Conservation (phyloP, 768 basidiomycete genomes). For the Pulveroboletus sp. region DNA sequence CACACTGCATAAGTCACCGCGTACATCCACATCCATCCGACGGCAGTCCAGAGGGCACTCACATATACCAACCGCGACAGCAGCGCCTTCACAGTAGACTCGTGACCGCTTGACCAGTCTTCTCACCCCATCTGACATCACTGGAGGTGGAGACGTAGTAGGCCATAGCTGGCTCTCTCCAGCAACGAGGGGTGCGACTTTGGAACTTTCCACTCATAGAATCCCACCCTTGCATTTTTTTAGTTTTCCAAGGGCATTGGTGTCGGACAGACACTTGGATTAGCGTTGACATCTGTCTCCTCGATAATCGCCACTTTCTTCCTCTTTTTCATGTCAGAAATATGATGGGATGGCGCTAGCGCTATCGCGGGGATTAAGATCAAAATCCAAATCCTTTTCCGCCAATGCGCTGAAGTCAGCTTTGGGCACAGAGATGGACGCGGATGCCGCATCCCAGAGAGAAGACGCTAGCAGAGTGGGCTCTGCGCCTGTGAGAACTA, state of each 20-base stretch:
- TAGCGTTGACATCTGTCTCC: slow-evolving; percentile 25
- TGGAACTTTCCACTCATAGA: slow-evolving; percentile 14
- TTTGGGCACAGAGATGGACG: slow-evolving; percentile 3
- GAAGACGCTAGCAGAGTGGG: slow-evolving; percentile 10
- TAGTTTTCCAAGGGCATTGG: slow-evolving; percentile 8
- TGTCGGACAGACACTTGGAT: slow-evolving; percentile 12
- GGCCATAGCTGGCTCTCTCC: slow-evolving; percentile 13
- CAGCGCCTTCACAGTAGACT: no score
- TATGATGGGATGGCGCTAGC: slow-evolving; percentile 6
- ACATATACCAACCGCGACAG: no score
- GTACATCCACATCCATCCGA: no score
- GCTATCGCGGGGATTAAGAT: neutral
- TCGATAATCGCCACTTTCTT: slow-evolving; percentile 22
- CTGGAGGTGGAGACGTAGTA: neutral
- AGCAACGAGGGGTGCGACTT: slow-evolving; percentile 1
- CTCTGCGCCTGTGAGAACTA: neutral
- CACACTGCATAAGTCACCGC: no score
- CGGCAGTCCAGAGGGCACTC: no score
- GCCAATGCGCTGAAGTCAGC: neutral
- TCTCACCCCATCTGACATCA: no score
- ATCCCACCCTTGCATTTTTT: slow-evolving; percentile 8
- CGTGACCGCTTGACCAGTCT: no score
- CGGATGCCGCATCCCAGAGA: slow-evolving; percentile 2
- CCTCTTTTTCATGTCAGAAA: slow-evolving; percentile 8
- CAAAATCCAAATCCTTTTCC: slow-evolving; percentile 9